Evolutionary conservation across 2,329 filamentous ascomycete genomes (phyloP).

Genomic region (Hymenotorrendiella dingleyae): DNA sequence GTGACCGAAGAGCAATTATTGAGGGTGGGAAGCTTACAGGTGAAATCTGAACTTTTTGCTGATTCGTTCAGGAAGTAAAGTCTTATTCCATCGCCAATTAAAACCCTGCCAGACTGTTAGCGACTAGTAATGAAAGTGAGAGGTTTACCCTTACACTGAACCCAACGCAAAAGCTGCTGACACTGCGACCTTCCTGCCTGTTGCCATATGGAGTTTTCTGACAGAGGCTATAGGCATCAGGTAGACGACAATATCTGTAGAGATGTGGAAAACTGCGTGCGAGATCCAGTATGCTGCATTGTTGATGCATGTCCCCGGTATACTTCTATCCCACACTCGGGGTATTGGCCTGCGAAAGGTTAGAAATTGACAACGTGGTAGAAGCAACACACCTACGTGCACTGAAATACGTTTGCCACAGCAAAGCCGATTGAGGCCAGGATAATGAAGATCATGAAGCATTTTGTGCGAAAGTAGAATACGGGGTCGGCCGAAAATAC

Average conservation of each 20-base stretch:
- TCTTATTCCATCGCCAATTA: background rate
- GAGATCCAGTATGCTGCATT: conserved; percentile 2
- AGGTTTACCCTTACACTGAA: background rate
- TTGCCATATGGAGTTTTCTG: background rate
- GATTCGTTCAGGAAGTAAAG: background rate
- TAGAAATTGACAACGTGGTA: too few species aligned
- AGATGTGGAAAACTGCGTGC: background rate
- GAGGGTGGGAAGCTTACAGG: background rate
- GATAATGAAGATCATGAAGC: background rate
- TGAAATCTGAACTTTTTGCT: background rate
- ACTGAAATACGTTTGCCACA: background rate
- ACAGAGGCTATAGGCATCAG: conserved; percentile 1
- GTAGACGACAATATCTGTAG: conserved; percentile 1
- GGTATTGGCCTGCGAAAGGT: background rate
- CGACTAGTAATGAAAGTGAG: background rate
- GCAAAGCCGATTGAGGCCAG: background rate
- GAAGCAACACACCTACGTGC: too few species aligned
- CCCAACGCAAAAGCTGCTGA: background rate
- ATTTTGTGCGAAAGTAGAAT: background rate
- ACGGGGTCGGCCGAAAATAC: background rate
- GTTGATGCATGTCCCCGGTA: conserved; percentile 1
- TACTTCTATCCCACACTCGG: background rate
- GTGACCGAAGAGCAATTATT: too few species aligned
- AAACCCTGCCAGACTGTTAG: background rate
- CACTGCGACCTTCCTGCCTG: background rate